Evolutionary conservation across 164 flowering plant species (phyloP).

Genomic region (Macadamia integrifolia): DNA sequence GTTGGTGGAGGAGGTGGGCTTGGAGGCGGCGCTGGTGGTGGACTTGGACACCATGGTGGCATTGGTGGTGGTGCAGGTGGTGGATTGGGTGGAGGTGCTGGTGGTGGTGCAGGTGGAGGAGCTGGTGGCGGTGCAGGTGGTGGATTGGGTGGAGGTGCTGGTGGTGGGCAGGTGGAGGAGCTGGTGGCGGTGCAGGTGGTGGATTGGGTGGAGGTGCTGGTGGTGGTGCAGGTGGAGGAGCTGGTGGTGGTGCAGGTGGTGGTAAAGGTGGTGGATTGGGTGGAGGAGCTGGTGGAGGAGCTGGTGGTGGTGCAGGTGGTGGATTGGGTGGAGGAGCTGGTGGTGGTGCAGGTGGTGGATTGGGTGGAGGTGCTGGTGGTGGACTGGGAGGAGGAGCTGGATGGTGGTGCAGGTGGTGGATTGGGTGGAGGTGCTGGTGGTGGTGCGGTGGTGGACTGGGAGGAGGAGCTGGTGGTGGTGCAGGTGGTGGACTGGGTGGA

Average conservation of each 20-base stretch:
- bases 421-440: background rate
- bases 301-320: background rate
- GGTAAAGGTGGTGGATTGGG: background rate
- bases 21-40: background rate
- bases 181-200: background rate
- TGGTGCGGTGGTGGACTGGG: constrained; percentile 1
- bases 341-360: background rate
- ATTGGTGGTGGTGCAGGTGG: background rate
- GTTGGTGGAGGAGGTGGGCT: background rate
- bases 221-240: background rate
- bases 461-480: constrained; percentile 8
- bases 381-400: background rate
- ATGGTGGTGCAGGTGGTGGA: background rate
- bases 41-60: background rate
- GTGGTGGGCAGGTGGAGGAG: constrained; percentile 4
- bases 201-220: background rate
- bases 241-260: background rate
- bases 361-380: background rate
- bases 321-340: background rate
- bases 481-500: constrained; percentile 8
- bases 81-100: background rate
- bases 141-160: background rate
- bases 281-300: background rate
- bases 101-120: background rate
- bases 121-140: background rate